phyloP scores from a whole-genome alignment of 257 asterid genomes.

The Fraxinus pennsylvanica region DNA sequence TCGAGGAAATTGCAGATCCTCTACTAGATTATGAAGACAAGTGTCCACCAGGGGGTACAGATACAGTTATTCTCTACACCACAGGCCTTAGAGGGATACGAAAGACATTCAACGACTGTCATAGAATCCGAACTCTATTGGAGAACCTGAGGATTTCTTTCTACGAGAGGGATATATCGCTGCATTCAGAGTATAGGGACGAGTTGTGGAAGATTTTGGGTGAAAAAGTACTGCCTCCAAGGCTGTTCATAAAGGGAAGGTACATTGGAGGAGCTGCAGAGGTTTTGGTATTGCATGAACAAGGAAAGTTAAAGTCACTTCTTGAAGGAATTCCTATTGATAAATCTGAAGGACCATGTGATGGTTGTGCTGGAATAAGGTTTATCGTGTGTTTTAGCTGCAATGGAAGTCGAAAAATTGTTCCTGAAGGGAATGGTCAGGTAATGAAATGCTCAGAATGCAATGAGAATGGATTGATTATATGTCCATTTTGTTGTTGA shows the following conservation, averaged over 20 bases:
- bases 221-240: constrained; percentile 65
- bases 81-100: constrained; percentile 89
- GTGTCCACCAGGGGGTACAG: constrained; percentile 82
- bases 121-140: constrained; percentile 56
- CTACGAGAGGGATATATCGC: constrained; percentile 78
- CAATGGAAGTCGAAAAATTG: constrained; percentile 72
- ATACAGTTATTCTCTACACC: constrained; percentile 70
- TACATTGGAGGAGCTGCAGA: constrained; percentile 93
- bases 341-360: constrained; percentile 51
- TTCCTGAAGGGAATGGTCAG: constrained; percentile 42
- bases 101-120: constrained; percentile 82
- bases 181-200: constrained; percentile 81
- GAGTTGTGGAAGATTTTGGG: constrained; percentile 72
- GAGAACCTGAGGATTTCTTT: constrained; percentile 60
- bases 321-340: constrained; percentile 67
- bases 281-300: constrained; percentile 73
- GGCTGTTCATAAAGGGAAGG: constrained; percentile 82
- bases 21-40: constrained; percentile 54
- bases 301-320: constrained; percentile 74
- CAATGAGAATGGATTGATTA: constrained; percentile 61
- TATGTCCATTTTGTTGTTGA: constrained; percentile 82
- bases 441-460: constrained; percentile 53
- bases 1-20: constrained; percentile 42
- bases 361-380: constrained; percentile 75
- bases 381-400: constrained; percentile 81